Conservation (phyloP, 2,329 filamentous ascomycete species). For the Colletotrichum simmondsii region DNA sequence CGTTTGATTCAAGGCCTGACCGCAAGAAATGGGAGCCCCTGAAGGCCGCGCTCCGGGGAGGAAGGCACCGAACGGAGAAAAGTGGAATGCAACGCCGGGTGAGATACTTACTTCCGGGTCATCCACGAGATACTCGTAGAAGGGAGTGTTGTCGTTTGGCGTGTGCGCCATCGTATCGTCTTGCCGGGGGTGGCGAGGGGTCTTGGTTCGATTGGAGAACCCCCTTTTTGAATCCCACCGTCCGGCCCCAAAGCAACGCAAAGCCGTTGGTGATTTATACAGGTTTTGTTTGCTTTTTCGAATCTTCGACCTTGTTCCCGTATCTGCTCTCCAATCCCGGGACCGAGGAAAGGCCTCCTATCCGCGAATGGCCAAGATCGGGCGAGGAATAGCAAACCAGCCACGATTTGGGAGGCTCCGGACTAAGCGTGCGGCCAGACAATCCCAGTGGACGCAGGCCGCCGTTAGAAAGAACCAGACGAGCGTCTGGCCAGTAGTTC, state of each 20-base stretch:
- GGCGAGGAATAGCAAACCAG: constrained; percentile 14
- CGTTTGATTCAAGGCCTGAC: background rate
- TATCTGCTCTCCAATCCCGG: constrained; percentile 1
- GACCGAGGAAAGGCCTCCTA: constrained; percentile 11
- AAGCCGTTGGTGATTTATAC: constrained; percentile 29
- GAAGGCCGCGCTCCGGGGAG: background rate
- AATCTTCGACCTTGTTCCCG: constrained; percentile 14
- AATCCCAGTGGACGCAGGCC: constrained; percentile 11
- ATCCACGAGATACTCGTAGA: constrained; percentile 30
- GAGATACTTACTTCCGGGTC: constrained; percentile 25
- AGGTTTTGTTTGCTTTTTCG: background rate
- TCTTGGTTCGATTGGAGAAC: constrained; percentile 11
- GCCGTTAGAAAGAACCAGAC: background rate
- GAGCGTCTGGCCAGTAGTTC: constrained; percentile 9
- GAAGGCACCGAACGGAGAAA: background rate
- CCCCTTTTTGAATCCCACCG: constrained; percentile 19
- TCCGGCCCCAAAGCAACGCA: background rate
- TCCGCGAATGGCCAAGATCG: constrained; percentile 21
- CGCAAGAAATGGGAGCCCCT: background rate
- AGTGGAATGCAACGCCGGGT: background rate
- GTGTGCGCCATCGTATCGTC: constrained; percentile 21
- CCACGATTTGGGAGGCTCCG: constrained; percentile 19
- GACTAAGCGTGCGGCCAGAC: constrained; percentile 9
- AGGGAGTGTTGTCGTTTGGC: constrained; percentile 17
- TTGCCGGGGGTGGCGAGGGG: background rate